Evolutionary conservation across 805 yeast genomes (phyloP), one percentile per base, ranked within the genome.

Genomic region (Candida piceae): DNA sequence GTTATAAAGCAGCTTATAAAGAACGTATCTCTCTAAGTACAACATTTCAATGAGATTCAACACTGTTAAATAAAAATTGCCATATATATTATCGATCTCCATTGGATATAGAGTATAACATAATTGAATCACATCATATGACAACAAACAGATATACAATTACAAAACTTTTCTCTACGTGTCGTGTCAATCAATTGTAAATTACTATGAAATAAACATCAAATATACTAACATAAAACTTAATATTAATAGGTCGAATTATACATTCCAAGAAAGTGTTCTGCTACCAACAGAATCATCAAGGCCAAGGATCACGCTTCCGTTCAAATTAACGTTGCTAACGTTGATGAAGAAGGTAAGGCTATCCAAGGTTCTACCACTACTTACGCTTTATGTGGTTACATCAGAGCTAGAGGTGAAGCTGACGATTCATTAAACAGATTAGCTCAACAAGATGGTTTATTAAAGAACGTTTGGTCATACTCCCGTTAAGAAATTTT

Each of bases 201-300:
- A n/a, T n/a, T n/a, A n/a, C n/a, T n/a, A n/a, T n/a, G n/a, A n/a
- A n/a, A n/a, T n/a, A n/a, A n/a, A n/a, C n/a, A n/a, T n/a, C n/a
- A n/a, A n/a, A n/a, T n/a, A 20, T 45, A 42, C 50, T 45, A 42
- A 44, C 52, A 31, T 18, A n/a, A n/a, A 11, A 16, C 9, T 28
- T 28, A 32, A 63, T 64, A 65, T 44, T 24, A 42, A 36, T 59
- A 86, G 97, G 97, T 93, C 74, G 98, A 93, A 83, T 88, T 93
- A 76, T 93, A 93, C 95, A 95, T 90, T 74, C 98, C 98, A 80
- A 87, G 98, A 84, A 93, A 93, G 80, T 93, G 98, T 82, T 93
- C 98, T 76, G 98, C 98, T 68, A 88, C 98, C 76, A 89, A 88
- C 96, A 88, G 97, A 80, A 88, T 93, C 78, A 89, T 93, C 83